Evolutionary conservation across 1,139 yeast species (phyloP).

Genomic region (Candida frijolesensis): DNA sequence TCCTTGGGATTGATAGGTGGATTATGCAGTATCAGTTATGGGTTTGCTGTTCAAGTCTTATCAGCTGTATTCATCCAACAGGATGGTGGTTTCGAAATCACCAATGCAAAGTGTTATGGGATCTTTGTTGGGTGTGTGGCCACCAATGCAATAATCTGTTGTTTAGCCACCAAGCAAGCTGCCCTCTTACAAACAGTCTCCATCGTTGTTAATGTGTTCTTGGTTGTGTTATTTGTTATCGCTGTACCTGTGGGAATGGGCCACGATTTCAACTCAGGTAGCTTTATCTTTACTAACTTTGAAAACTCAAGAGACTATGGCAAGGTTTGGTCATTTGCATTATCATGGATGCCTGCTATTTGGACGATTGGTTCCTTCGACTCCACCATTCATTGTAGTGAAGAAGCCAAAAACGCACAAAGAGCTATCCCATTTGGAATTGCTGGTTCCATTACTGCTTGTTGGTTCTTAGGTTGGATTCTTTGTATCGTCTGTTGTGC

Average conservation of each 20-base stretch:
- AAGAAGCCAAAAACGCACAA: constrained; percentile 69
- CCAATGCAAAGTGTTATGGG: constrained; percentile 36
- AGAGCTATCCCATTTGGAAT: constrained; percentile 70
- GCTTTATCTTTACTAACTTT: constrained; percentile 55
- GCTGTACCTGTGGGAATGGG: constrained; percentile 63
- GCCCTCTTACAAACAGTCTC: constrained; percentile 64
- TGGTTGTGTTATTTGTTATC: constrained; percentile 61
- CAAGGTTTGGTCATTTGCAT: constrained; percentile 65
- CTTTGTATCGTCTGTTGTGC: constrained; percentile 58
- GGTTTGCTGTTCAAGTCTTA: constrained; percentile 38
- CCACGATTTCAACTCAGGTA: constrained; percentile 32
- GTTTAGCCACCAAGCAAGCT: constrained; percentile 42
- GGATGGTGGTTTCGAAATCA: constrained; percentile 35
- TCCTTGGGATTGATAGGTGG: constrained; percentile 40
- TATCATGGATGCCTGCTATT: constrained; percentile 65
- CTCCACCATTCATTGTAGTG: constrained; percentile 72
- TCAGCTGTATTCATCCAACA: constrained; percentile 34
- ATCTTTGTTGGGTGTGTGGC: constrained; percentile 38
- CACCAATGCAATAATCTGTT: constrained; percentile 31
- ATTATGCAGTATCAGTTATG: constrained; percentile 40
- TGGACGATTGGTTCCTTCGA: constrained; percentile 74
- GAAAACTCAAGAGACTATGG: constrained; percentile 61
- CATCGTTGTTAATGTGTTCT: constrained; percentile 54
- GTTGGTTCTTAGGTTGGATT: constrained; percentile 64
- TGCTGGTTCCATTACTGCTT: constrained; percentile 47